These are phyloP conservation scores for Xylariaceae sp. DNA, from an alignment of 2,329 filamentous ascomycete species.

Conservation along the genomic window DNA sequence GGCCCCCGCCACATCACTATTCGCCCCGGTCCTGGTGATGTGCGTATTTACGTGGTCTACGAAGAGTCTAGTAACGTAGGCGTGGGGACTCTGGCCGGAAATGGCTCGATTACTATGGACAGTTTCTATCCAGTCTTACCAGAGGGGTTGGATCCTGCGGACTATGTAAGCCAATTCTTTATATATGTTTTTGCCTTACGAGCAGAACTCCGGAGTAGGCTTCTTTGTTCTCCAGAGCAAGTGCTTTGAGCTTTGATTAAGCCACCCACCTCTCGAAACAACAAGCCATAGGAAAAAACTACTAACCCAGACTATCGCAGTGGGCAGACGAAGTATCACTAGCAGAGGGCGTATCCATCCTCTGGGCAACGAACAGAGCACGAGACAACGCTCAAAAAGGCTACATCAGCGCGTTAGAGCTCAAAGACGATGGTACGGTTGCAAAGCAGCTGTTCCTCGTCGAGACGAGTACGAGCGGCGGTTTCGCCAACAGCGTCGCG, in stretches of 20 bases:
- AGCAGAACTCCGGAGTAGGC: too few species aligned
- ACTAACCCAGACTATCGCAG: background rate
- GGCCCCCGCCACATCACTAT: conserved; percentile 29
- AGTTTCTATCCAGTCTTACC: conserved; percentile 24
- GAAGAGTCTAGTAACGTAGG: conserved; percentile 28
- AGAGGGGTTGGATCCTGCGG: conserved; percentile 15
- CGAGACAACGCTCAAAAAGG: conserved; percentile 21
- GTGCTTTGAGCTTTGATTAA: too few species aligned
- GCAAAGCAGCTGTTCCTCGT: conserved; percentile 30
- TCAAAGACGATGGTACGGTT: conserved; percentile 30
- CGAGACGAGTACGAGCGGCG: conserved; percentile 33
- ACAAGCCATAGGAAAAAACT: too few species aligned
- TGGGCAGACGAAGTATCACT: conserved; percentile 35
- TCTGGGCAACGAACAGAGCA: conserved; percentile 32
- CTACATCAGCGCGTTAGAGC: conserved; percentile 34
- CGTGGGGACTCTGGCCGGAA: conserved; percentile 17
- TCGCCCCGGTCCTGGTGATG: conserved; percentile 19
- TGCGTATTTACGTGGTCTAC: conserved; percentile 27
- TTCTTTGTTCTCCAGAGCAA: too few species aligned
- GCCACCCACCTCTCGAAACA: too few species aligned
- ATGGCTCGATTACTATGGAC: conserved; percentile 10
- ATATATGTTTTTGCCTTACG: too few species aligned
- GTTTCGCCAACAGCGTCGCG: conserved; percentile 34
- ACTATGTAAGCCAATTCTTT: conserved; percentile 10
- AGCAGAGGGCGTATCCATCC: conserved; percentile 25